Evolutionary conservation across 164 flowering plant genomes (phyloP).

Genomic region (Vitis cinerea): DNA sequence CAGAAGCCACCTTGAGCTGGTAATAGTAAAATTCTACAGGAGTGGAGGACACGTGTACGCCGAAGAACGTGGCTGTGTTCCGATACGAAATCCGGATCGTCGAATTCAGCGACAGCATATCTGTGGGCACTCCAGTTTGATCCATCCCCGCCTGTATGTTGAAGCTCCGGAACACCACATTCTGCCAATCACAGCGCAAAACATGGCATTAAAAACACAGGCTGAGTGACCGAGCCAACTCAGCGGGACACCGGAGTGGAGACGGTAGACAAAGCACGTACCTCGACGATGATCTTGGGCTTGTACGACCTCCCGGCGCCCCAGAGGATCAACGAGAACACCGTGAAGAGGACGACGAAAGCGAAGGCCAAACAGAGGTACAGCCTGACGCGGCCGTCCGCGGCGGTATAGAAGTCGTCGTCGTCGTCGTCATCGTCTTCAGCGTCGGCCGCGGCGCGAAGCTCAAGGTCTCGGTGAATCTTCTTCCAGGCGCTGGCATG

Average conservation of each 20-base stretch:
- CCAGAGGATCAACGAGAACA: slow-evolving; percentile 82
- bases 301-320: slow-evolving; percentile 63
- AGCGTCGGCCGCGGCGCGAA: slow-evolving; percentile 2
- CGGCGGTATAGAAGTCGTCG: slow-evolving; percentile 34
- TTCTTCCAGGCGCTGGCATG: slow-evolving; percentile 39
- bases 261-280: slow-evolving; percentile 15
- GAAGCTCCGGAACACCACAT: slow-evolving; percentile 56
- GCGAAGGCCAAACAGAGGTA: slow-evolving; percentile 44
- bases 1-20: slow-evolving; percentile 72
- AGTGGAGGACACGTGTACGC: slow-evolving; percentile 76
- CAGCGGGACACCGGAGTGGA: background rate
- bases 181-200: slow-evolving; percentile 34
- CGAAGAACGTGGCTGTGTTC: slow-evolving; percentile 80
- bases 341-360: slow-evolving; percentile 50
- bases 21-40: slow-evolving; percentile 57
- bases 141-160: slow-evolving; percentile 78
- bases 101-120: slow-evolving; percentile 76
- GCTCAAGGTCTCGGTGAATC: slow-evolving; percentile 18
- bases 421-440: slow-evolving; percentile 13
- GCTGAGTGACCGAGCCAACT: slow-evolving; percentile 13
- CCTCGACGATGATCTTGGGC: slow-evolving; percentile 69
- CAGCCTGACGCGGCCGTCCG: slow-evolving; percentile 30
- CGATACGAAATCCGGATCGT: slow-evolving; percentile 62
- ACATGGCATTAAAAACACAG: background rate
- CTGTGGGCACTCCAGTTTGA: slow-evolving; percentile 70